Conservation (phyloP, 768 basidiomycete genomes). For the Rubroboletus satanas region DNA sequence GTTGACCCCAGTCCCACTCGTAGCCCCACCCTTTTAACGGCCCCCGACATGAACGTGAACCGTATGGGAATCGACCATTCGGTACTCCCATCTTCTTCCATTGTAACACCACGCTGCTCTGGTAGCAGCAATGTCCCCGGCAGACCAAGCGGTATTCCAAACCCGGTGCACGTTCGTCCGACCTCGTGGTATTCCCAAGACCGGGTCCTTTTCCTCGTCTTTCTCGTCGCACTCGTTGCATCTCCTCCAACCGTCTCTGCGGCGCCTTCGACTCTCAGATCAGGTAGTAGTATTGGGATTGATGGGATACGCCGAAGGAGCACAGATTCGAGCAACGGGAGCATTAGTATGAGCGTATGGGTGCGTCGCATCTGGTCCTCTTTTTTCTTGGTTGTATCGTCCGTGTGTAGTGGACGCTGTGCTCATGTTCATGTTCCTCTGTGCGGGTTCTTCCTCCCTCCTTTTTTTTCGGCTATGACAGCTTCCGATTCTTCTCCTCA, state of each 20-base stretch:
- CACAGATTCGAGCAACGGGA: background rate
- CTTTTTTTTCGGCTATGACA: background rate
- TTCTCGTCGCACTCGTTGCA: slow-evolving; percentile 4
- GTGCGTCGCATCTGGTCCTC: slow-evolving; percentile 16
- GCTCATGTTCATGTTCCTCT: background rate
- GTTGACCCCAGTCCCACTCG: background rate
- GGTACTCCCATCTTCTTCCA: background rate
- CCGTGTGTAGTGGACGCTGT: background rate
- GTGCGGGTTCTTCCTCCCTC: background rate
- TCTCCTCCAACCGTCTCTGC: slow-evolving; percentile 6
- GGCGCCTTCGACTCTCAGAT: background rate
- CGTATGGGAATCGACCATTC: background rate
- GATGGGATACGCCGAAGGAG: background rate
- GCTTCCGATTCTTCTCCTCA: slow-evolving; percentile 29
- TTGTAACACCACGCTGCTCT: slow-evolving; percentile 3
- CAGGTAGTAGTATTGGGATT: too few relatives aligned
- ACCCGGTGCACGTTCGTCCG: background rate
- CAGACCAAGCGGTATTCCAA: background rate
- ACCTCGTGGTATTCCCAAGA: slow-evolving; percentile 2
- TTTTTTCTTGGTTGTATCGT: background rate
- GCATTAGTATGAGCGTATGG: slow-evolving; percentile 23
- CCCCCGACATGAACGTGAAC: slow-evolving; percentile 1
- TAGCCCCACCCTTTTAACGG: slow-evolving; percentile 1
- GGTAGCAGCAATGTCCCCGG: background rate
- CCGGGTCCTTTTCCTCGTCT: background rate